Base-by-base conservation (phyloP, 768 basidiomycete species). In the Pulveroboletus ravenelii region DNA sequence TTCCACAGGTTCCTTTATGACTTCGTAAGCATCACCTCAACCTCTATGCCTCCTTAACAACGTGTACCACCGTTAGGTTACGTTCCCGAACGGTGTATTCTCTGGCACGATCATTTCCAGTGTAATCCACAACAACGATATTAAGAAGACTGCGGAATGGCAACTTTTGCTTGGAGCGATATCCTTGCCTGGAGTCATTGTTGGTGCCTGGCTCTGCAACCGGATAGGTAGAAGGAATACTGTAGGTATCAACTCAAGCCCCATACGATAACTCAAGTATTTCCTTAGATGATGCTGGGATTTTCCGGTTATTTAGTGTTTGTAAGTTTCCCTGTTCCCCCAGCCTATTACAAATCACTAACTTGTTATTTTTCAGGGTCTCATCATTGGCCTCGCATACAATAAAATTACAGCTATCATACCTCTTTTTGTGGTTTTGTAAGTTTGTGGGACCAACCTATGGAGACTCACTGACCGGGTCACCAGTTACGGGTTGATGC, bases 61-160 rank as follows among this genome's bases (percentile, higher is more conserved):
- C 9, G 12, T 48, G 42, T 31, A 20, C 51, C 14, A 48, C 25
- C 12, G 3, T 49, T 29, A 81, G 80, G 75, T 88, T 29, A 82
- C 81, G 5, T 87, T 85, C 63, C 86, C 84, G 0, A 87, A 87
- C 55, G 83, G 84, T 15, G 79, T 85, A 5, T 87, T 85, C 68
- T 79, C 78, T 27, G 79, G 79, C 8, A 77, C 79, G 3, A 87
- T 86, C 50, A 85, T 89, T 29, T 76, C 83, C 5, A 79, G 77
- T 42, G 78, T 88, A 29, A 82, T 86, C 39, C 75, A 79, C 41
- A 61, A 76, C 36, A 71, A 72, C 5, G 71, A 75, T 58, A 74
- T 83, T 63, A 82, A 80, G 61, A 53, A 65, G 49, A 87, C 79
- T 3, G 84, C 84, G 3, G 84, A 86, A 63, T 86, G 77, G 73